A percentile compares a stretch with the other conserved stretches of the same genome.
These are phyloP conservation scores for Venustampulla echinocandica DNA, from an alignment of 495 filamentous ascomycete species.

Conservation along the genomic window DNA sequence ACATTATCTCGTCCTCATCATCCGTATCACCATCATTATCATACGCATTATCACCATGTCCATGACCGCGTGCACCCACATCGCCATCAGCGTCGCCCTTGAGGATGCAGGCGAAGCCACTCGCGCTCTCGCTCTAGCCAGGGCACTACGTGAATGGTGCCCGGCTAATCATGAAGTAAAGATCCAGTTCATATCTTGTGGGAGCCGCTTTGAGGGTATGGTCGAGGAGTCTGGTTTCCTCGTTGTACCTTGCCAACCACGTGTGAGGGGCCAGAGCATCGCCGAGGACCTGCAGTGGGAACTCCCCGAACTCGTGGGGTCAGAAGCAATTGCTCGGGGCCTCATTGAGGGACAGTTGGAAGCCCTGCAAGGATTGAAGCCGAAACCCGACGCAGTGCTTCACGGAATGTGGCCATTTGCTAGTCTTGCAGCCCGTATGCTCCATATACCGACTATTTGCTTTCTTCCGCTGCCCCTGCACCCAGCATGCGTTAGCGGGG, in stretches of 20 bases:
- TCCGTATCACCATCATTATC: too few species aligned
- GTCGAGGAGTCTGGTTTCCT: background rate
- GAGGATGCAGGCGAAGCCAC: constrained; percentile 1
- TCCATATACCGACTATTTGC: background rate
- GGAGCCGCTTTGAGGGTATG: background rate
- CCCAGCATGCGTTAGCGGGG: background rate
- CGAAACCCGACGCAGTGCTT: background rate
- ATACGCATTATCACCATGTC: too few species aligned
- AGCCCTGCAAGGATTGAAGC: background rate
- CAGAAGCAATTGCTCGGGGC: background rate
- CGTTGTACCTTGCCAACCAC: constrained; percentile 1
- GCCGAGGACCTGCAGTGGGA: constrained; percentile 2
- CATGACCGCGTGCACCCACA: too few species aligned
- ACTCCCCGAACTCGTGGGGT: background rate
- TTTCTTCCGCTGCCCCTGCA: constrained; percentile 3
- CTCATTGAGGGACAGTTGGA: constrained; percentile 2
- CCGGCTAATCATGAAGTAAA: background rate
- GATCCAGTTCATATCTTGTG: constrained; percentile 1
- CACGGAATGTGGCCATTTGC: constrained; percentile 1
- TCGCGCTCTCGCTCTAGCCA: background rate
- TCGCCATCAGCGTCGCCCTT: background rate
- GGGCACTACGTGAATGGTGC: background rate
- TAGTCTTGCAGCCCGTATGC: constrained; percentile 1
- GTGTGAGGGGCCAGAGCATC: background rate
- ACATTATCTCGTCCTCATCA: too few species aligned